Conservation (phyloP, 768 basidiomycete species). For the Suillus subaureus region DNA sequence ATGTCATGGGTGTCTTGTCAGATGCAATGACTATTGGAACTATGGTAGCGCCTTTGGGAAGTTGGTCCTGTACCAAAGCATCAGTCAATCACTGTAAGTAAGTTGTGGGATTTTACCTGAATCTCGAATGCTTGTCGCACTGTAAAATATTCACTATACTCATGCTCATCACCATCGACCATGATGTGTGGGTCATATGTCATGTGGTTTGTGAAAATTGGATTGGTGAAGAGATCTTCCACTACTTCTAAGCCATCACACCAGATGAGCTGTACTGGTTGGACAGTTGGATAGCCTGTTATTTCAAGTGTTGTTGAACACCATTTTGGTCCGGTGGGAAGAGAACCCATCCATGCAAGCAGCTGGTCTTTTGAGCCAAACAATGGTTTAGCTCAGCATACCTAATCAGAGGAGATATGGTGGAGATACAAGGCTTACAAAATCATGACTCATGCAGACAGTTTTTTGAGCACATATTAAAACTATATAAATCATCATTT, state of each 20-base stretch:
- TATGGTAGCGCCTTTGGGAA: background rate
- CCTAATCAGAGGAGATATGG: no score
- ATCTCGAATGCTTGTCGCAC: background rate
- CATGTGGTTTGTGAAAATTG: background rate
- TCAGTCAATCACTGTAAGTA: background rate
- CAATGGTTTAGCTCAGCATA: background rate
- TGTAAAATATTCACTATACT: background rate
- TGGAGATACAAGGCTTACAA: no score
- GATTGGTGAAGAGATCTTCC: background rate
- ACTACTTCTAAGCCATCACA: background rate
- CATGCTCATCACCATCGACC: background rate
- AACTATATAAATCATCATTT: no score
- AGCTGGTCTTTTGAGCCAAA: background rate
- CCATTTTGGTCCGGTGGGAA: background rate
- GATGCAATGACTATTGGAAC: background rate
- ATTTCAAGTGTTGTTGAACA: background rate
- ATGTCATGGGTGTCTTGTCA: slow-evolving; percentile 4
- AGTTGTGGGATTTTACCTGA: background rate
- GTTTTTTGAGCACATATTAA: no score
- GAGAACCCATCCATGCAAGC: background rate
- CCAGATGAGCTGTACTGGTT: background rate
- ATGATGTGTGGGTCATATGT: background rate
- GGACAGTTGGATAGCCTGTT: background rate
- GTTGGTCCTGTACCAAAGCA: background rate
- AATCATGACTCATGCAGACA: no score